A percentile compares a stretch with the other conserved stretches of the same genome.
phyloP scores from a whole-genome alignment of 2,329 filamentous ascomycete species.

The Zarea fungicola region DNA sequence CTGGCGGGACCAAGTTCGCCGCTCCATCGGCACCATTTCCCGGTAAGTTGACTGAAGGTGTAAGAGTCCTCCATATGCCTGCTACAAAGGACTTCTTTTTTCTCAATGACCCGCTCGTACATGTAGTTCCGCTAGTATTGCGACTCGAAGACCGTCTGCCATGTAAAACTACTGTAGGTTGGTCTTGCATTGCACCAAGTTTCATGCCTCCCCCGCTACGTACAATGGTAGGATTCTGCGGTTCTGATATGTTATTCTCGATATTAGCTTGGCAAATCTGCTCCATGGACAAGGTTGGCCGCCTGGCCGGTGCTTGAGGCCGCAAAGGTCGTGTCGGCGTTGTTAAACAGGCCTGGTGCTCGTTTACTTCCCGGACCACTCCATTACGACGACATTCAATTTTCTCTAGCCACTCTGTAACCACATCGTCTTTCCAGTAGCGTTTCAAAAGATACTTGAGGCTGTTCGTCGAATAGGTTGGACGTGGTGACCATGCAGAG shows the following conservation, averaged over 20 bases:
- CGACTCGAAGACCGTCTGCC: not conserved
- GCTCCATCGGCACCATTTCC: not conserved
- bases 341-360: not conserved
- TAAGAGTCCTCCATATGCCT: conserved; percentile 9
- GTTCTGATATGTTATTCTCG: not conserved
- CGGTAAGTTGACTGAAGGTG: conserved; percentile 1
- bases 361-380: not conserved
- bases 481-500: conserved; percentile 48
- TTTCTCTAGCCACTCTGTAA: conserved; percentile 35
- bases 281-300: not conserved
- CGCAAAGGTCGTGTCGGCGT: not conserved
- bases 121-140: conserved; percentile 1
- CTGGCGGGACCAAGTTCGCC: no score
- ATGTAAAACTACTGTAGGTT: not conserved
- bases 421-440: conserved; percentile 44
- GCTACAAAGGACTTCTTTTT: conserved; percentile 12
- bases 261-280: not conserved
- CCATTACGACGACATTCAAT: conserved; percentile 16
- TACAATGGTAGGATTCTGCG: not conserved
- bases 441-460: conserved; percentile 41
- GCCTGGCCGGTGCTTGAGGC: not conserved
- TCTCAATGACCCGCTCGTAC: conserved; percentile 4
- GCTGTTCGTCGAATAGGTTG: conserved; percentile 29
- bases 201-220: conserved; percentile 12
- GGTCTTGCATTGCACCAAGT: not conserved